Evolutionary conservation across 75 land plant species (phyloP), one percentile per base, ranked within the genome.

Genomic region (Picea sitchensis): DNA sequence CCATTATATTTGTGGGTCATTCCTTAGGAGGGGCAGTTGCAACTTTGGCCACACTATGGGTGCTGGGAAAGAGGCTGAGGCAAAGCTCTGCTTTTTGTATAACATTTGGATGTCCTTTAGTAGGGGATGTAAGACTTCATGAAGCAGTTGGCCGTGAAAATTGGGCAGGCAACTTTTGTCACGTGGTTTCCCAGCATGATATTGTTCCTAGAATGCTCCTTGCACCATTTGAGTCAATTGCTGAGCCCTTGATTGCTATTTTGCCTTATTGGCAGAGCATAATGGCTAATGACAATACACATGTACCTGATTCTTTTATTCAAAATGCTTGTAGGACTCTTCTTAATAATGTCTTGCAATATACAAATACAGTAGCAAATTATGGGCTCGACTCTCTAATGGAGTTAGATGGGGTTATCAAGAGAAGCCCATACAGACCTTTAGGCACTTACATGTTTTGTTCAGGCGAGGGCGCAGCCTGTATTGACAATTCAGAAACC

Each of bases 101-200:
- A 1, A 90, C 94, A 3, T 92, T 92, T 68, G 94, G 94, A 8
- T 81, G 84, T 20, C 92, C 92, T 8, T 88, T 92, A 11, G 79
- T 92, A 1, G 92, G 92, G 32, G 86, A 90, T 64, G 23, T 31
- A 18, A 71, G 83, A 14, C 75, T 90, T 31, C 56, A 58, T 32
- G 89, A 90, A 63, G 87, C 90, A 17, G 67, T 88, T 38, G 51
- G 77, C 15, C 78, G 94, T 41, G 90, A 92, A 60, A 79, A 76
- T 47, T 90, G 94, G 94, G 61, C 87, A 13, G 6, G 65, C 36
- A 64, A 51, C 64, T 90, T 92, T 82, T 59, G 83, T 0, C 84
- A 92, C 38, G 80, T 90, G 65, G 89, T 90, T 60, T 82, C 65
- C 65, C 73, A 72, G 61, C 71, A 69, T 31, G 94, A 92, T 81